Base-by-base conservation (phyloP, 768 basidiomycete species). In the Lactarius deliciosus region DNA sequence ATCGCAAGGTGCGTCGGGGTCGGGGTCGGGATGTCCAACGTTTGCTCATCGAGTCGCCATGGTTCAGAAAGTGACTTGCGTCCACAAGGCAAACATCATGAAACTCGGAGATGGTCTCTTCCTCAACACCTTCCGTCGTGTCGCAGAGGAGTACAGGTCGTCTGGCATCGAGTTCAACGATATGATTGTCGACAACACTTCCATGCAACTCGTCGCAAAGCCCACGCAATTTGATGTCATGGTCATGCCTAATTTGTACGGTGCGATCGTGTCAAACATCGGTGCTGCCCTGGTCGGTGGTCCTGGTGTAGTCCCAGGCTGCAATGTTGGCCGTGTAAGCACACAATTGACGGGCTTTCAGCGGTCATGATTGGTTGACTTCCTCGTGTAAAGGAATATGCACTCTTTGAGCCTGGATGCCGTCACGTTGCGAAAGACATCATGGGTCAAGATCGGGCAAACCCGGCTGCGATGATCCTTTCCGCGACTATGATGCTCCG, bases 21-120 rank as follows among this genome's bases (percentile, higher is more conserved):
- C 73, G 34, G 69, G 40, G 56, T 10, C 63, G 9, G 18, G 22
- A 56, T 45, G 61, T 68, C 57, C 2, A 72, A 34, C 30, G 58
- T 58, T 25, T 22, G 15, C 15, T 57, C 25, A 13, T 61, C 20
- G 32, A 53, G 10, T 56, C 20, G 5, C n/a, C 41, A 36, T 57
- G 2, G 15, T 53, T 28, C 60, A 96, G 94, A 98, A 96, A 91
- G 96, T 99, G 72, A 99, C 97, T 50, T 98, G 96, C 75, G 95
- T 99, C 55, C 97, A 99, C 87, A 99, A 99, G 80, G 97, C 97
- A 74, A 98, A 98, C 83, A 99, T 99, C 83, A 99, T 99, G 97
- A 99, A 99, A 79, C 89, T 98, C 73, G 96, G 96, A 77, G 97
- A 98, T 74, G 97, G 97, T 78, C 86, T 99, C 53, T 98, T 98